Base-by-base conservation (phyloP, 169 alveolate genomes). In the Babesia bigemina region DNA sequence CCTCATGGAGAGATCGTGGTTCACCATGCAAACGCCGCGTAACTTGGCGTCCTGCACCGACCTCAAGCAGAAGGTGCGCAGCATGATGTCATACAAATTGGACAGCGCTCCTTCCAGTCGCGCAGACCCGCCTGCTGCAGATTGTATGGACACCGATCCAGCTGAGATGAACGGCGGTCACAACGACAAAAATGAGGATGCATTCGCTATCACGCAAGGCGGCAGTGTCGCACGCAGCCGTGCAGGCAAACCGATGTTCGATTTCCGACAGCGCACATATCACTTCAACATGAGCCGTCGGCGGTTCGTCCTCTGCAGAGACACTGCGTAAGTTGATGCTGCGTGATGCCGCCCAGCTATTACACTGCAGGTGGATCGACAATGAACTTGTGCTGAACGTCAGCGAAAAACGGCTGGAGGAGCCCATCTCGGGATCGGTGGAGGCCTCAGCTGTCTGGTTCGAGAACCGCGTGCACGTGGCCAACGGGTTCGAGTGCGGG, bases 1-100 rank as follows among this genome's bases (percentile, higher is more conserved):
- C 26, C 60, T 89, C 44, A 63, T 89, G 66, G 91, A 85, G 50
- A 63, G 76, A 26, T 50, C 88, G 22, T 89, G 91, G 88, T 82
- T 83, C 29, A 50, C 75, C 16, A 84, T 88, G 91, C 76, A 67
- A 52, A 67, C 76, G 22, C 63, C 76, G n/a, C 50, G 76, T 22
- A 50, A 67, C 76, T 39, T 53, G 22, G 33, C 76, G 44, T 29
- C 76, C 9, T 52, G 55, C 55, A 50, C 63, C 19, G 53, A 67
- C 16, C 42, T 67, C 10, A 67, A 9, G n/a, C 76, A 21, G 0
- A 67, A 9, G 2, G 21, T 53, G 13, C 22, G 50, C 24, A 67
- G 50, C 12, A 29, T 48, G 19, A 36, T 67, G 55, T 8, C 60
- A 19, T 49, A 67, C 12, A 50, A 42, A 29, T 29, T 65, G n/a